Percentiles rank a stretch among this genome's conserved stretches.
phyloP scores from a whole-genome alignment of 2,329 filamentous ascomycete species.

The Aspergillus sp. region DNA sequence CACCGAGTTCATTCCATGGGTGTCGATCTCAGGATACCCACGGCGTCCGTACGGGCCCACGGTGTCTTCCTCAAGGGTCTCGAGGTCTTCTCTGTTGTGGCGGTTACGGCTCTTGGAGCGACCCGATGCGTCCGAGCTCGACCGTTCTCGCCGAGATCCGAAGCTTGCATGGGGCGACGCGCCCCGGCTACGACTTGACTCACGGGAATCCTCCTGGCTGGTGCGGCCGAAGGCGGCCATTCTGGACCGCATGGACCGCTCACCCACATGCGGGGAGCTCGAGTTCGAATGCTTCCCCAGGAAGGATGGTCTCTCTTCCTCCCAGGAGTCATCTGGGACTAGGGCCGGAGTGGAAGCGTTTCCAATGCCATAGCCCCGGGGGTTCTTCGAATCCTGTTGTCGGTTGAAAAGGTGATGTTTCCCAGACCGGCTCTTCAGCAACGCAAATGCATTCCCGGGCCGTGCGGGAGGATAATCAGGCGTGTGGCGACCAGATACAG shows the following conservation, averaged over 20 bases:
- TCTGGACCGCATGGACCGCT: slow-evolving; percentile 26
- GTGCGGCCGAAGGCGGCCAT: slow-evolving; percentile 25
- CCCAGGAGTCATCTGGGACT: slow-evolving; percentile 33
- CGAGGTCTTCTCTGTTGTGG: slow-evolving; percentile 55
- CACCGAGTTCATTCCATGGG: slow-evolving; percentile 24
- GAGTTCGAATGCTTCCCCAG: slow-evolving; percentile 36
- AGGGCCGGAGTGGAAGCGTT: slow-evolving; percentile 38
- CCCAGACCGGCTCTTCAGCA: slow-evolving; percentile 42
- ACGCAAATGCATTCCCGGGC: slow-evolving; percentile 43
- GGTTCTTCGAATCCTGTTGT: slow-evolving; percentile 33
- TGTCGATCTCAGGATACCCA: slow-evolving; percentile 23
- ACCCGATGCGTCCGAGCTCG: slow-evolving; percentile 52
- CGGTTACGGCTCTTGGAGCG: slow-evolving; percentile 54
- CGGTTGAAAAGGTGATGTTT: slow-evolving; percentile 30
- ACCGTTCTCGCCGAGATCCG: slow-evolving; percentile 49
- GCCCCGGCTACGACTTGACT: slow-evolving; percentile 34
- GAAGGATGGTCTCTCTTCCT: slow-evolving; percentile 31
- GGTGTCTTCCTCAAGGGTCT: slow-evolving; percentile 48
- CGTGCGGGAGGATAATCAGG: slow-evolving; percentile 30
- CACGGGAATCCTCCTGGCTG: slow-evolving; percentile 34
- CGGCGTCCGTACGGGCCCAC: slow-evolving; percentile 29
- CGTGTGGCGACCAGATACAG: slow-evolving; percentile 35
- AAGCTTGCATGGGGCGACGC: slow-evolving; percentile 38
- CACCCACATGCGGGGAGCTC: slow-evolving; percentile 36
- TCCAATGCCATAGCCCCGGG: slow-evolving; percentile 42